Conservation (phyloP, 441 rosid species). For the Corymbia calophylla region DNA sequence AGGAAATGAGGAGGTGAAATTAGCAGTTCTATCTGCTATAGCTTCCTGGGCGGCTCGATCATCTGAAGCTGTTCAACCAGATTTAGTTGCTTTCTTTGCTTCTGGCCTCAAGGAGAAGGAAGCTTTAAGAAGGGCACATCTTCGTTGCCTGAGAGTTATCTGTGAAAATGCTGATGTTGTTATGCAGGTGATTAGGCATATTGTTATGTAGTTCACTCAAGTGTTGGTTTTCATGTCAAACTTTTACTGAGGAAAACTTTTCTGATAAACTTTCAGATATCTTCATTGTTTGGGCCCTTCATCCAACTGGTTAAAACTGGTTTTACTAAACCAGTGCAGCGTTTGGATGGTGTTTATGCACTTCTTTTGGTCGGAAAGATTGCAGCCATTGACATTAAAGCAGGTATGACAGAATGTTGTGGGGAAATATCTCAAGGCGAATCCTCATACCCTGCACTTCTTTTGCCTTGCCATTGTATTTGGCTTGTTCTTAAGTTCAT, state of each 20-base stretch:
- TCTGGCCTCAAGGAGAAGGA: conserved; percentile 98
- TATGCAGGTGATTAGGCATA: conserved; percentile 39
- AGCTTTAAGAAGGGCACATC: conserved; percentile 83
- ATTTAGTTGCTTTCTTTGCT: conserved; percentile 60
- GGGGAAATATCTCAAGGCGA: background rate
- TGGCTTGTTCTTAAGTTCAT: conserved; percentile 2
- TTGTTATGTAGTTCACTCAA: background rate
- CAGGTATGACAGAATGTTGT: conserved; percentile 45
- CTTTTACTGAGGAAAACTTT: conserved; percentile 1
- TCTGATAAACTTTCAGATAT: conserved; percentile 43
- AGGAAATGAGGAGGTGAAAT: conserved; percentile 97
- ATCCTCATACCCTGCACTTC: background rate
- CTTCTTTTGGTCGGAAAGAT: conserved; percentile 72
- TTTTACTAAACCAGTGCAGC: conserved; percentile 85
- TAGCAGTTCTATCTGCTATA: conserved; percentile 66
- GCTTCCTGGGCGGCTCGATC: conserved; percentile 79
- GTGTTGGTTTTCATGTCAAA: conserved; percentile 1
- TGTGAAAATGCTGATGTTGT: conserved; percentile 67
- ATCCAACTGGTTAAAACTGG: conserved; percentile 93
- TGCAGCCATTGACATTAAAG: conserved; percentile 83
- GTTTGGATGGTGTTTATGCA: conserved; percentile 94
- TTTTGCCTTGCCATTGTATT: conserved; percentile 2
- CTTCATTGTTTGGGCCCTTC: conserved; percentile 75
- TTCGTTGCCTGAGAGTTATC: conserved; percentile 62
- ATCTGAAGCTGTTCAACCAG: conserved; percentile 58